These are phyloP conservation scores for Ceratobasidium sp. DNA, from an alignment of 1,284 basidiomycete genomes.

Conservation along the genomic window DNA sequence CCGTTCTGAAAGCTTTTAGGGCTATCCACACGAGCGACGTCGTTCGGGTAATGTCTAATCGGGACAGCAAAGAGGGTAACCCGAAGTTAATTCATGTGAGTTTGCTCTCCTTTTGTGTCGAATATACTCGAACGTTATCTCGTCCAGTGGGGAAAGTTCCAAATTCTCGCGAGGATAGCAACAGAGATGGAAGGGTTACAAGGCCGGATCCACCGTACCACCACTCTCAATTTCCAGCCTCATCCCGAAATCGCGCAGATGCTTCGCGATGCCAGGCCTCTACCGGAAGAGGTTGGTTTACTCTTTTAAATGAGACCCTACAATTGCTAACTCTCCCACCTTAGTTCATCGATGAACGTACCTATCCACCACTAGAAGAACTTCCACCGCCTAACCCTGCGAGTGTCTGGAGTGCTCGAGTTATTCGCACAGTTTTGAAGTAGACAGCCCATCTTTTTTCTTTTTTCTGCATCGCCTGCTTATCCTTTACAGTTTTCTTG, in stretches of 20 bases:
- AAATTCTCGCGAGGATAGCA: constrained; percentile 82
- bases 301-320: constrained; percentile 3
- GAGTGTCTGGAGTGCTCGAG: constrained; percentile 37
- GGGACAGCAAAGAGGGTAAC: constrained; percentile 73
- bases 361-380: constrained; percentile 32
- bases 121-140: too few species aligned
- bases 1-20: constrained; percentile 60
- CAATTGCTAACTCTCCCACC: neutral
- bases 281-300: constrained; percentile 73
- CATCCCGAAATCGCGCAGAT: constrained; percentile 68
- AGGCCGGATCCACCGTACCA: constrained; percentile 71
- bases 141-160: constrained; percentile 79
- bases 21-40: constrained; percentile 86
- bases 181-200: constrained; percentile 77
- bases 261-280: constrained; percentile 64
- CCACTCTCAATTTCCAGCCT: constrained; percentile 71
- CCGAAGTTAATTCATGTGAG: constrained; percentile 71
- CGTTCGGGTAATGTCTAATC: constrained; percentile 81
- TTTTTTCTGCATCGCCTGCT: too few species aligned
- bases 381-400: constrained; percentile 1
- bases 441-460: constrained; percentile 3
- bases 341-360: constrained; percentile 39
- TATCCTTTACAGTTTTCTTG: too few species aligned
- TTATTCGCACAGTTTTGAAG: constrained; percentile 36
- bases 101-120: neutral